phyloP scores from a whole-genome alignment of 1,284 basidiomycete species.

The Ceratorhiza oryzae-sativae region DNA sequence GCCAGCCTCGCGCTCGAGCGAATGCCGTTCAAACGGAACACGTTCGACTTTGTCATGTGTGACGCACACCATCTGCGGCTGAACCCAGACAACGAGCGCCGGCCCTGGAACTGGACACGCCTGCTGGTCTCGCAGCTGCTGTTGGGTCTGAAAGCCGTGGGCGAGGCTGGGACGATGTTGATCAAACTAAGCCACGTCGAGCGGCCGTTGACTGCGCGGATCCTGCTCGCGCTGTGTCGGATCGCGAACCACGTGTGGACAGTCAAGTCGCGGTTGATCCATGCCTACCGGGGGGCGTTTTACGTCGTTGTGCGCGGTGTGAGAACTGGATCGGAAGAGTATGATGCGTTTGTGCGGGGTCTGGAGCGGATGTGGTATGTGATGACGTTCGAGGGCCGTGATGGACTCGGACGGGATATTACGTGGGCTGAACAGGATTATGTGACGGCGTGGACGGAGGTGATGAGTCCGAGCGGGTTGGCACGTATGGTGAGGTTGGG shows the following conservation, averaged over 20 bases:
- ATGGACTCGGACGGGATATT: constrained; percentile 1
- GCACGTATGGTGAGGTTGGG: constrained; percentile 6
- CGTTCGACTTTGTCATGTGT: constrained; percentile 50
- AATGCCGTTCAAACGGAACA: constrained; percentile 26
- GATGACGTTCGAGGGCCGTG: not conserved
- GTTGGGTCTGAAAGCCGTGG: constrained; percentile 48
- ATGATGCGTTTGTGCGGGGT: not conserved
- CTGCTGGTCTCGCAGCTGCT: constrained; percentile 51
- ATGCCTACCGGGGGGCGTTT: constrained; percentile 47
- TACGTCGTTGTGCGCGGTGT: constrained; percentile 47
- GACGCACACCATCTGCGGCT: constrained; percentile 51
- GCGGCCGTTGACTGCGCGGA: constrained; percentile 47
- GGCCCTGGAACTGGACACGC: constrained; percentile 41
- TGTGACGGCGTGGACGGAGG: constrained; percentile 12
- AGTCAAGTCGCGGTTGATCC: constrained; percentile 49
- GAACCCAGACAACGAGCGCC: constrained; percentile 37
- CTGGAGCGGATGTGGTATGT: constrained; percentile 6
- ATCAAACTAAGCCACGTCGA: constrained; percentile 51
- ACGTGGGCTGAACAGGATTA: constrained; percentile 11
- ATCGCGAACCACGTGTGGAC: constrained; percentile 1
- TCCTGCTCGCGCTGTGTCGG: constrained; percentile 48
- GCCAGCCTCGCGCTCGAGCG: not conserved
- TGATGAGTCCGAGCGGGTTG: constrained; percentile 24
- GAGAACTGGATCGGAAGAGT: not conserved
- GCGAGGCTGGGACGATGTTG: constrained; percentile 49